Percentiles rank a stretch among this genome's conserved stretches.
Evolutionary conservation across 148 eudicot species (phyloP).

Genomic region (Chenopodium album): DNA sequence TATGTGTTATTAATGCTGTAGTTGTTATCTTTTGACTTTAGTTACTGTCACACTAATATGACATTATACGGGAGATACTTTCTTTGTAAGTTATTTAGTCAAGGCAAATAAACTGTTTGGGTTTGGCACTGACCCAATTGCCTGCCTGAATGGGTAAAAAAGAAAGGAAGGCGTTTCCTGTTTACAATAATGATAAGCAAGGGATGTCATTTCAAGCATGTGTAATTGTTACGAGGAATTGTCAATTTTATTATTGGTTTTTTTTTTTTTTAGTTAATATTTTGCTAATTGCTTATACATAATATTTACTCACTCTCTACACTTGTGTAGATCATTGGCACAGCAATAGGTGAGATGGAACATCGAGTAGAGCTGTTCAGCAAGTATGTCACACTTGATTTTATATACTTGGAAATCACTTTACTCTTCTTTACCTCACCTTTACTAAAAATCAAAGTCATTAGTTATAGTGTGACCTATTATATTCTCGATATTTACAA

Average conservation of each 20-base stretch:
- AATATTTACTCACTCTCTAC: not conserved
- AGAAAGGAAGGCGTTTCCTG: too few species aligned
- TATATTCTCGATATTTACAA: not conserved
- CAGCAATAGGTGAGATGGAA: conserved; percentile 79
- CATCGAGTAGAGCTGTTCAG: conserved; percentile 73
- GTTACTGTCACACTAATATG: not conserved
- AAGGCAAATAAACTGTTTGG: not conserved
- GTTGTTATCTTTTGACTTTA: not conserved
- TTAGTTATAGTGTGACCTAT: not conserved
- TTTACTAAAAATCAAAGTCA: not conserved
- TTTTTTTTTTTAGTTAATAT: not conserved
- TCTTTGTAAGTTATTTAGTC: not conserved
- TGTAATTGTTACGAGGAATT: not conserved
- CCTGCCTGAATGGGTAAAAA: not conserved
- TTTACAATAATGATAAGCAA: not conserved
- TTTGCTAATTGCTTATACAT: conserved; percentile 3
- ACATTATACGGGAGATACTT: not conserved
- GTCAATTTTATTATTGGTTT: not conserved
- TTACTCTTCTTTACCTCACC: not conserved
- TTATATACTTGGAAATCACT: not conserved
- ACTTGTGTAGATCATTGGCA: conserved; percentile 53
- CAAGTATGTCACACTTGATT: conserved; percentile 46
- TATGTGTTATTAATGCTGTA: not conserved
- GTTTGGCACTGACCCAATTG: not conserved
- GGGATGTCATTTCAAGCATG: not conserved